These are phyloP conservation scores for Pelargonium citronellum DNA, from an alignment of 441 rosid species.

Conservation along the genomic window DNA sequence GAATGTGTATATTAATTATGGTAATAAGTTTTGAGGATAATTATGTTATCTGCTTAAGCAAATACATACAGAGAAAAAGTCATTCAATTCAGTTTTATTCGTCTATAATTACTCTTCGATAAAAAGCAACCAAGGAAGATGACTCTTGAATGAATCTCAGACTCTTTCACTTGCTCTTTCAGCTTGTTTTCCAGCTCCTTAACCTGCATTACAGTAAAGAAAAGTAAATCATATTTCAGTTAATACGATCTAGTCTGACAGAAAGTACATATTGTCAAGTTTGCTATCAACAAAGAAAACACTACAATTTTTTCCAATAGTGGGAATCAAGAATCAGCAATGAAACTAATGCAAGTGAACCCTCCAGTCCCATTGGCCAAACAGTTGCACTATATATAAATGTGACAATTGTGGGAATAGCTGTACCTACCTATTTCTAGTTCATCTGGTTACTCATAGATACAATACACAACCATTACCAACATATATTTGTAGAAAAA, in stretches of 20 bases:
- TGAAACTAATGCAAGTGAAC: too few relatives aligned
- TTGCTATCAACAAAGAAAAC: neutral
- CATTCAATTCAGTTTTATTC: neutral
- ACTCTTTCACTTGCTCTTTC: conserved; percentile 52
- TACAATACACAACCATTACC: too few relatives aligned
- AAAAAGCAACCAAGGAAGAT: conserved; percentile 3
- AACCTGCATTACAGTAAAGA: conserved; percentile 34
- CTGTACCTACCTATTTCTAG: conserved; percentile 18
- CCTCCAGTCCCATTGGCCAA: too few relatives aligned
- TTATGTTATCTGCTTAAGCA: conserved; percentile 33
- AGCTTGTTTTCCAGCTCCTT: conserved; percentile 64
- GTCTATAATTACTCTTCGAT: conserved; percentile 11
- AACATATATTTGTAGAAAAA: neutral
- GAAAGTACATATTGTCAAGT: neutral
- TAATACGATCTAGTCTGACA: neutral
- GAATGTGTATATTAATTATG: too few relatives aligned
- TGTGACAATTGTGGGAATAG: conserved; percentile 35
- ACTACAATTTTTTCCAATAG: neutral
- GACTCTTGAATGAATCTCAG: conserved; percentile 36
- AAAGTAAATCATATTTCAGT: conserved; percentile 10
- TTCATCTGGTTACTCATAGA: too few relatives aligned
- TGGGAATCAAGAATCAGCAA: neutral
- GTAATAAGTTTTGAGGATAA: neutral
- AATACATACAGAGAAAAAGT: neutral
- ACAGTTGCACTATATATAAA: conserved; percentile 6